Conservation (phyloP, 768 basidiomycete species). For the Rhizopogon vinicolor region DNA sequence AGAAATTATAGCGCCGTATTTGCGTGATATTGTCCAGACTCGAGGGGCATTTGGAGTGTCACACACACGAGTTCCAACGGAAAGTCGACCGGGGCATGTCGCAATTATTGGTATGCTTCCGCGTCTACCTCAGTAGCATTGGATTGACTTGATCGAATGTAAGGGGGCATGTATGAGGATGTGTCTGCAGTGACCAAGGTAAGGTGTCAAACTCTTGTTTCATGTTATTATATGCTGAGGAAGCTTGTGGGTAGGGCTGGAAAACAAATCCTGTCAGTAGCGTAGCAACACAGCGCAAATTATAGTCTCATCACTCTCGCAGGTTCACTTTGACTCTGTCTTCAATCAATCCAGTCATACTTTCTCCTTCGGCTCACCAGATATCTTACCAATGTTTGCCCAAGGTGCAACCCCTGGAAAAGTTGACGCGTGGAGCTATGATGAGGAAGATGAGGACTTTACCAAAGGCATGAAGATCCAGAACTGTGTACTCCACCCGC, state of each 20-base stretch:
- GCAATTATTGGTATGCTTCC: constrained; percentile 66
- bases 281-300: not conserved
- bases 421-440: constrained; percentile 73
- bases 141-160: constrained; percentile 2
- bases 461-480: constrained; percentile 55
- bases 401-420: constrained; percentile 66
- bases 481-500: not conserved
- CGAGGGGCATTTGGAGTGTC: constrained; percentile 81
- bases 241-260: constrained; percentile 54
- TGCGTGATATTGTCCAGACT: constrained; percentile 60
- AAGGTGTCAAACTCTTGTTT: constrained; percentile 9
- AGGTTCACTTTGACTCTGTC: constrained; percentile 81
- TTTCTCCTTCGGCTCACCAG: constrained; percentile 83
- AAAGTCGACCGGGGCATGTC: constrained; percentile 85
- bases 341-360: constrained; percentile 79
- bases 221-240: not conserved
- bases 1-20: constrained; percentile 65
- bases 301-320: constrained; percentile 4
- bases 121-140: not conserved
- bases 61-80: constrained; percentile 84
- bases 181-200: constrained; percentile 85
- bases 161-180: constrained; percentile 87
- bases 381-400: constrained; percentile 85
- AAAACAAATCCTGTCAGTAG: constrained; percentile 69
- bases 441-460: constrained; percentile 79